phyloP scores from a whole-genome alignment of 768 basidiomycete genomes.

The Tylopilus balloui region DNA sequence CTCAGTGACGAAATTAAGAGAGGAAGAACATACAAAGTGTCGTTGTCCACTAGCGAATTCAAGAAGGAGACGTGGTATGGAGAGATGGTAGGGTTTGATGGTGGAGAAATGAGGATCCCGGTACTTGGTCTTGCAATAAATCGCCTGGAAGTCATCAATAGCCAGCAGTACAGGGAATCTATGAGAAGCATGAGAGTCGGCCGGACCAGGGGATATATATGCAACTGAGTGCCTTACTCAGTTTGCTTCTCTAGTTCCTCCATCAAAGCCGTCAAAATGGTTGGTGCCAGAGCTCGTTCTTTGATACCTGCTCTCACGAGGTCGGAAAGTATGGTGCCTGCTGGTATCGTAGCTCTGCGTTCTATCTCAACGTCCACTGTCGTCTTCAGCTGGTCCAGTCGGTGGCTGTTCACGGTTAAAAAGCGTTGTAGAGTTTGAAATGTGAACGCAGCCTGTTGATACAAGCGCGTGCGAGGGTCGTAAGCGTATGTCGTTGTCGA shows the following conservation, averaged over 20 bases:
- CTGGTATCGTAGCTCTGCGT: conserved; percentile 40
- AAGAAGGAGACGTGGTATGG: conserved; percentile 70
- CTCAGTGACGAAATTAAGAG: neutral
- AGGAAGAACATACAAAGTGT: conserved; percentile 53
- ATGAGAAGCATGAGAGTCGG: neutral
- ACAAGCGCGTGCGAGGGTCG: conserved; percentile 71
- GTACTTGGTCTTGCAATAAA: conserved; percentile 67
- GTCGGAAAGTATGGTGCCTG: conserved; percentile 47
- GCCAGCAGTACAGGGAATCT: conserved; percentile 81
- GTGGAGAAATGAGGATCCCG: conserved; percentile 65
- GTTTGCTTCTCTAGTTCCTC: conserved; percentile 60
- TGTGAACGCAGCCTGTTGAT: conserved; percentile 64
- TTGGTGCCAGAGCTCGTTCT: conserved; percentile 48
- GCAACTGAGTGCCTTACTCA: conserved; percentile 38
- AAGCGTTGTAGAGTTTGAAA: conserved; percentile 62
- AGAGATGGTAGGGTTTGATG: conserved; percentile 74
- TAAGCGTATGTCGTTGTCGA: conserved; percentile 71
- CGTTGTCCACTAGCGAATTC: conserved; percentile 73
- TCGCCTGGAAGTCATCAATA: conserved; percentile 82
- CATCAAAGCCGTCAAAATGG: conserved; percentile 55
- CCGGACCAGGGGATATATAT: neutral
- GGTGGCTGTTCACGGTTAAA: conserved; percentile 49
- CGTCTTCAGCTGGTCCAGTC: conserved; percentile 41
- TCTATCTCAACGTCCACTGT: conserved; percentile 43
- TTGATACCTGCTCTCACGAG: conserved; percentile 57